A percentile compares a stretch with the other conserved stretches of the same genome.
Evolutionary conservation across 108 stramenopile genomes (phyloP).

Genomic region (Nitzschia sp.): DNA sequence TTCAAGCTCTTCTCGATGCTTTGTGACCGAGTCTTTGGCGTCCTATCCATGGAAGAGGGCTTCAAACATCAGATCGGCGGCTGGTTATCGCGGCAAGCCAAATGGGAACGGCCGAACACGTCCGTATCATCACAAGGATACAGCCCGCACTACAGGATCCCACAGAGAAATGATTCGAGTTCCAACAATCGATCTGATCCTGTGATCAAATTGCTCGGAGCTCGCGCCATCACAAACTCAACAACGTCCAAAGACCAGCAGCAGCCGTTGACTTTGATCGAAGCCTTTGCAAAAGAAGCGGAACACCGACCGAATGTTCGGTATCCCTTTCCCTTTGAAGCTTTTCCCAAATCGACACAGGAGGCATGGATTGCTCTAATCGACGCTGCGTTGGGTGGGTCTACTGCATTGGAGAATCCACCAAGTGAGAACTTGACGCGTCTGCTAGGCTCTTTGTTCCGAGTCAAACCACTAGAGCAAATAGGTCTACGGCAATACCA

Average conservation of each 20-base stretch:
- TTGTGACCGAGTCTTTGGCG: constrained; percentile 71
- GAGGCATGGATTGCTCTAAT: constrained; percentile 41
- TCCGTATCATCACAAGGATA: constrained; percentile 1
- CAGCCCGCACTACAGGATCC: constrained; percentile 8
- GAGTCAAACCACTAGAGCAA: constrained; percentile 42
- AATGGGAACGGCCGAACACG: constrained; percentile 37
- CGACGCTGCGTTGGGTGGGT: constrained; percentile 23
- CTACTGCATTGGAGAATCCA: not conserved
- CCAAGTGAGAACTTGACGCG: constrained; percentile 35
- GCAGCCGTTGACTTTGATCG: constrained; percentile 52
- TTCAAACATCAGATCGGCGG: constrained; percentile 37
- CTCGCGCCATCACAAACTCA: not conserved
- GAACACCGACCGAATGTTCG: constrained; percentile 60
- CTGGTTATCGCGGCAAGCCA: constrained; percentile 37
- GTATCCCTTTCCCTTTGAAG: constrained; percentile 74
- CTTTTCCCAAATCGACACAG: constrained; percentile 45
- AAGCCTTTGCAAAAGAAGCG: constrained; percentile 66
- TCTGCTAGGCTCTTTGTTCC: constrained; percentile 34
- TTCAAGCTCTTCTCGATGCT: constrained; percentile 63
- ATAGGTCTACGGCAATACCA: constrained; percentile 23
- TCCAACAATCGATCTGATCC: constrained; percentile 64
- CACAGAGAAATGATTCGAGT: constrained; percentile 12
- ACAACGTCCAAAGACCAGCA: constrained; percentile 18
- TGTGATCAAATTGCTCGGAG: constrained; percentile 71
- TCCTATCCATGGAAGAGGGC: constrained; percentile 15